A percentile compares a stretch with the other conserved stretches of the same genome.
phyloP scores from a whole-genome alignment of 2,329 filamentous ascomycete species.

The Phialophora macrospora region DNA sequence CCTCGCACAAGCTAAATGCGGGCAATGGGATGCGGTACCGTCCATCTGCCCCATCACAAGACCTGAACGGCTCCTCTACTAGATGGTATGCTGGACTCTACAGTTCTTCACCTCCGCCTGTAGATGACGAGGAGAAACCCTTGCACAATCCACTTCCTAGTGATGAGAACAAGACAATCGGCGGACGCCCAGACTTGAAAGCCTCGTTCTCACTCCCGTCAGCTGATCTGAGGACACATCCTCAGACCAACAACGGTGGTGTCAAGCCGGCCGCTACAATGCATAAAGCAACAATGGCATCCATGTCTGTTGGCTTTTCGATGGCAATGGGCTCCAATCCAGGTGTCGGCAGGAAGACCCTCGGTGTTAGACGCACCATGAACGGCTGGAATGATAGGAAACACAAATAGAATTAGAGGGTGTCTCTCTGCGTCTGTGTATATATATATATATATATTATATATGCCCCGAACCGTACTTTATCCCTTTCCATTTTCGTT shows the following conservation, averaged over 20 bases:
- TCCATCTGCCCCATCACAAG: constrained; percentile 22
- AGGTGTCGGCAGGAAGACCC: constrained; percentile 44
- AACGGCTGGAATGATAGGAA: constrained; percentile 47
- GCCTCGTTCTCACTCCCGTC: constrained; percentile 28
- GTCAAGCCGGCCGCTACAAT: constrained; percentile 43
- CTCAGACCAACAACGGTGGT: neutral
- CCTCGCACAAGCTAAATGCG: constrained; percentile 28
- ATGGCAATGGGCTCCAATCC: constrained; percentile 30
- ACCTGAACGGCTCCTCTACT: constrained; percentile 20
- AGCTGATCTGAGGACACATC: neutral
- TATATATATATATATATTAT: too few relatives aligned
- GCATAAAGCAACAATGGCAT: constrained; percentile 44
- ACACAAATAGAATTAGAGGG: constrained; percentile 24
- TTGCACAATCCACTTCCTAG: neutral
- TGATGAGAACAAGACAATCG: neutral
- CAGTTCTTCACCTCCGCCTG: constrained; percentile 36
- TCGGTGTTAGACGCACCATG: constrained; percentile 51
- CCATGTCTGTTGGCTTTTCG: constrained; percentile 32
- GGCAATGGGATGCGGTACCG: constrained; percentile 20
- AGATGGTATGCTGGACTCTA: constrained; percentile 44
- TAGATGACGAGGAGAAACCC: constrained; percentile 1
- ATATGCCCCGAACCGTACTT: neutral
- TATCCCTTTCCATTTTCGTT: too few relatives aligned
- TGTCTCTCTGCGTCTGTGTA: neutral
- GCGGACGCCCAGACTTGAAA: neutral